Percentiles rank a stretch among this genome's conserved stretches.
Conservation (phyloP, 805 yeast genomes). For the Candida tammaniensis region DNA sequence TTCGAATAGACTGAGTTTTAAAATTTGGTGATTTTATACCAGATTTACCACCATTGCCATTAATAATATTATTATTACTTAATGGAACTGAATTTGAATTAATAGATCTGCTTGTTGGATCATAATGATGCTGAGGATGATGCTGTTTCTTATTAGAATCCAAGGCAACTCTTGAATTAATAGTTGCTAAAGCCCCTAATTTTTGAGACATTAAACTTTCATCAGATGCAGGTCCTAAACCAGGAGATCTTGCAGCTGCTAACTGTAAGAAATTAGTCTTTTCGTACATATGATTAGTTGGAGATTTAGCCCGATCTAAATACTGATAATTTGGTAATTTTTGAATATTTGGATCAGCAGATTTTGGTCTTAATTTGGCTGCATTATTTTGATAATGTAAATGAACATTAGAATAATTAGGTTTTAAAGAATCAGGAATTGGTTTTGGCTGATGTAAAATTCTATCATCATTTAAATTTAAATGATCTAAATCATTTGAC, state of each 20-base stretch:
- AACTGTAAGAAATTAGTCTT: conserved; percentile 43
- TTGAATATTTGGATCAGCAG: conserved; percentile 40
- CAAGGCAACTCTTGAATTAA: conserved; percentile 52
- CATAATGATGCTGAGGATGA: conserved; percentile 18
- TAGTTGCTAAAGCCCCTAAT: conserved; percentile 65
- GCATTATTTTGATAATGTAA: conserved; percentile 3
- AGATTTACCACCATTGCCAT: conserved; percentile 8
- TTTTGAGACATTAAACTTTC: conserved; percentile 35
- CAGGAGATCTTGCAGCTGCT: conserved; percentile 25
- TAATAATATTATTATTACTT: conserved; percentile 13
- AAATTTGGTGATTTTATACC: conserved; percentile 15
- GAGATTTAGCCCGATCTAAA: conserved; percentile 35
- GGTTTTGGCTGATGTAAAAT: conserved; percentile 41
- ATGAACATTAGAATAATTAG: neutral
- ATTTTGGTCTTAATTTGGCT: conserved; percentile 36
- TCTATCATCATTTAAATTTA: conserved; percentile 14
- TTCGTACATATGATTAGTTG: conserved; percentile 41
- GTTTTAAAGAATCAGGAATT: conserved; percentile 27
- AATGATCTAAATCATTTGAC: conserved; percentile 11
- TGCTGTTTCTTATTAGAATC: conserved; percentile 36
- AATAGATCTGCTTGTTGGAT: conserved; percentile 32
- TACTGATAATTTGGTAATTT: conserved; percentile 12
- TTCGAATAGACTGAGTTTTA: conserved; percentile 7
- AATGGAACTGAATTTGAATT: conserved; percentile 40
- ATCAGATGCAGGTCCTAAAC: conserved; percentile 18